phyloP scores from a whole-genome alignment of 192 early-diverging fungal species.

The Gryganskiella cystojenkinii region DNA sequence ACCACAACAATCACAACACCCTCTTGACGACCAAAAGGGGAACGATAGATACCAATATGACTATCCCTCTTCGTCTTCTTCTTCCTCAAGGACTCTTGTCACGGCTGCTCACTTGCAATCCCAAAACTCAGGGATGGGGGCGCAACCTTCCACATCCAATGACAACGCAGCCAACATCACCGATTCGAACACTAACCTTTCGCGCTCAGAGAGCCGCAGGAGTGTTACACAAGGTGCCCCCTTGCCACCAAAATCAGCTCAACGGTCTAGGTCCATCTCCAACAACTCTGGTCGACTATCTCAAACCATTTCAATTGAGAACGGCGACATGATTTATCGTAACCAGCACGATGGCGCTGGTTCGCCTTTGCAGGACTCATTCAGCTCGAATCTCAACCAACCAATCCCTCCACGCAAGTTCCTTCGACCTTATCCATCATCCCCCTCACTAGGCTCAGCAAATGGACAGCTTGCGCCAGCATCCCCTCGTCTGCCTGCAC shows the following conservation, averaged over 20 bases:
- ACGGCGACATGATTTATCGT: slow-evolving; percentile 7
- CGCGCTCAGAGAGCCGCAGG: slow-evolving; percentile 29
- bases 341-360: not conserved
- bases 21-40: too few relatives aligned
- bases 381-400: slow-evolving; percentile 20
- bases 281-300: slow-evolving; percentile 9
- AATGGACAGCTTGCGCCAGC: slow-evolving; percentile 9
- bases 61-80: too few relatives aligned
- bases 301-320: not conserved
- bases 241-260: slow-evolving; percentile 49
- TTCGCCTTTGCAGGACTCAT: slow-evolving; percentile 10
- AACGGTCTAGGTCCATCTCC: slow-evolving; percentile 44
- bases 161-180: not conserved
- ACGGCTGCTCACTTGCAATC: not conserved
- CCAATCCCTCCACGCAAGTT: slow-evolving; percentile 12
- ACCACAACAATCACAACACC: not conserved
- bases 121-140: not conserved
- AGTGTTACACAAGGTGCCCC: slow-evolving; percentile 14
- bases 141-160: not conserved
- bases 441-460: slow-evolving; percentile 7
- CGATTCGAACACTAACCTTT: not conserved
- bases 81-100: too few relatives aligned
- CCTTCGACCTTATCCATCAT: slow-evolving; percentile 26
- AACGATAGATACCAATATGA: too few relatives aligned
- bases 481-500: slow-evolving; percentile 30